Percentiles rank a stretch among this genome's conserved stretches.
These are phyloP conservation scores for Melanogaster broomeanus DNA, from an alignment of 768 basidiomycete genomes.

Conservation along the genomic window DNA sequence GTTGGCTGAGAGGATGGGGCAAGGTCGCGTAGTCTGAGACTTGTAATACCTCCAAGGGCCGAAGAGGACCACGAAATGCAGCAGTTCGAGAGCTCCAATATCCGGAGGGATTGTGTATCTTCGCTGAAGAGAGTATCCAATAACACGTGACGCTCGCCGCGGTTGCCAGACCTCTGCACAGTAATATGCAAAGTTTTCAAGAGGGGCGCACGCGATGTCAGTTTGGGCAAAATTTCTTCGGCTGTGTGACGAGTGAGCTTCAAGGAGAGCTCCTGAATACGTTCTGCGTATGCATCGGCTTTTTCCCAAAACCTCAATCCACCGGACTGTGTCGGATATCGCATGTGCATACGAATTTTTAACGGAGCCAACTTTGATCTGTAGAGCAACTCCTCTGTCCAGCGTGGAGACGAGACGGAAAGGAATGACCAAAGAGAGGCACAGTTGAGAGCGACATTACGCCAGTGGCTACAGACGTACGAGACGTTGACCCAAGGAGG, in stretches of 20 bases:
- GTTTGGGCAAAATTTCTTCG: constrained; percentile 26
- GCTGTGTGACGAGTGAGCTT: constrained; percentile 14
- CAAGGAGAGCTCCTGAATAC: constrained; percentile 36
- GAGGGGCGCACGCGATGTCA: constrained; percentile 30
- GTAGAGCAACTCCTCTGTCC: constrained; percentile 44
- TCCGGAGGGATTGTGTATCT: constrained; percentile 35
- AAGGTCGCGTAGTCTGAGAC: constrained; percentile 37
- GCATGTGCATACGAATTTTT: constrained; percentile 23
- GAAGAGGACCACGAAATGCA: constrained; percentile 38
- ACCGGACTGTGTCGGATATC: constrained; percentile 27
- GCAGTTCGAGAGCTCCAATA: constrained; percentile 37
- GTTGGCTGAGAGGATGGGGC: constrained; percentile 28
- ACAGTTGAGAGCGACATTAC: constrained; percentile 41
- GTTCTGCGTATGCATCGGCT: constrained; percentile 33
- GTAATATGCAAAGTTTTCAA: constrained; percentile 32
- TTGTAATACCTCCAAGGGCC: constrained; percentile 37
- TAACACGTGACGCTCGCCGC: constrained; percentile 21
- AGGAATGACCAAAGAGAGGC: constrained; percentile 43
- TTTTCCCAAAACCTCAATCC: constrained; percentile 31
- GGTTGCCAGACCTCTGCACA: constrained; percentile 18
- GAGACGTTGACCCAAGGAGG: constrained; percentile 26
- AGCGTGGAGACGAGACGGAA: constrained; percentile 33
- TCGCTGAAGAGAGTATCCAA: constrained; percentile 31
- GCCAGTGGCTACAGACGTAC: constrained; percentile 39
- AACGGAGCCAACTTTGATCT: constrained; percentile 45